Evolutionary conservation across 225 moss, liverwort and hornwort species (phyloP).

Genomic region (Physcomitrellopsis africana): DNA sequence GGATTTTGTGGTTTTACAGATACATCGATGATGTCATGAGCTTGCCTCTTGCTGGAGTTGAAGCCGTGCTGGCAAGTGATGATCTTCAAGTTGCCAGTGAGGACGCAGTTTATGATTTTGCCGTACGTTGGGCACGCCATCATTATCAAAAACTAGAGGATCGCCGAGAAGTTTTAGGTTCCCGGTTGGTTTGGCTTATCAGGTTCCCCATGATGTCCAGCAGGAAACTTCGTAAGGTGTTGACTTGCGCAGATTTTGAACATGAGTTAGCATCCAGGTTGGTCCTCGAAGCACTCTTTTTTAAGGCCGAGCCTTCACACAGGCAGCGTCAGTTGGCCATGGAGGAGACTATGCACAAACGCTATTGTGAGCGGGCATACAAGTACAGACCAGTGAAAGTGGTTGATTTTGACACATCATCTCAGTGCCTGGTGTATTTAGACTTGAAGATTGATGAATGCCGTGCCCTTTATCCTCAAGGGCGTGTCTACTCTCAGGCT

Average conservation of each 20-base stretch:
- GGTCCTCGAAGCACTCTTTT: slow-evolving; percentile 90
- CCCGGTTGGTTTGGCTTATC: slow-evolving; percentile 88
- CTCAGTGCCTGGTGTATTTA: slow-evolving; percentile 85
- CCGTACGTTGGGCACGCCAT: slow-evolving; percentile 87
- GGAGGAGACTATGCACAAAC: slow-evolving; percentile 88
- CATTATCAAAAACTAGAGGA: slow-evolving; percentile 87
- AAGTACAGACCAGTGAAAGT: slow-evolving; percentile 99
- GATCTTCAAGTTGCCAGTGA: slow-evolving; percentile 97
- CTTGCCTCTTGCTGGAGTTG: slow-evolving; percentile 87
- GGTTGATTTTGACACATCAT: slow-evolving; percentile 89
- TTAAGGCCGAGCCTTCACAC: slow-evolving; percentile 86
- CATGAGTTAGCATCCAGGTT: slow-evolving; percentile 85
- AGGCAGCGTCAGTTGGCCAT: slow-evolving; percentile 88
- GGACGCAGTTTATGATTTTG: slow-evolving; percentile 98
- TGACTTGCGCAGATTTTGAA: slow-evolving; percentile 93
- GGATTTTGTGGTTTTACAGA: slow-evolving; percentile 40
- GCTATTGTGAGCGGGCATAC: slow-evolving; percentile 91
- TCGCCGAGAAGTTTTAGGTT: slow-evolving; percentile 85
- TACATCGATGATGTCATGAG: slow-evolving; percentile 91
- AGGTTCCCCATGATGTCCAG: slow-evolving; percentile 99
- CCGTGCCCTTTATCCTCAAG: slow-evolving; percentile 79
- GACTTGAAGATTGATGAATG: slow-evolving; percentile 98
- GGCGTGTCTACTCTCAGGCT: slow-evolving; percentile 96
- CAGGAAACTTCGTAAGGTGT: slow-evolving; percentile 94
- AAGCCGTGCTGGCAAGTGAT: slow-evolving; percentile 97